These are phyloP conservation scores for Phytophthora ramorum DNA, from an alignment of 352 stramenopile species.

Conservation along the genomic window DNA sequence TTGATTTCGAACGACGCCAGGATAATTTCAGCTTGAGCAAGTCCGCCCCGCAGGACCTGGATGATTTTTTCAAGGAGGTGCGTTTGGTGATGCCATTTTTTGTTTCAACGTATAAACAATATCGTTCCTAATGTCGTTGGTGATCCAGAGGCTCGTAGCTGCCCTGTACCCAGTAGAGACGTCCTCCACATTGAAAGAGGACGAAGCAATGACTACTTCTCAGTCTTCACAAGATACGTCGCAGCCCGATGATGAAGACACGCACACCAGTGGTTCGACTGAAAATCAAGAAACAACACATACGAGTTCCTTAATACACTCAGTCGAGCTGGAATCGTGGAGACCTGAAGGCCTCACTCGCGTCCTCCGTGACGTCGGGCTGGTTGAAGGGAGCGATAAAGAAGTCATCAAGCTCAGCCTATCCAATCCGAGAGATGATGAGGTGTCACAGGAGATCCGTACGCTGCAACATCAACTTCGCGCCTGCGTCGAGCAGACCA, in stretches of 20 bases:
- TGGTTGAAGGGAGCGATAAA: conserved; percentile 48
- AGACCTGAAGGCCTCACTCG: conserved; percentile 33
- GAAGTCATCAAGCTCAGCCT: conserved; percentile 36
- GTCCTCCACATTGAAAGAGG: conserved; percentile 11
- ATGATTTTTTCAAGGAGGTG: conserved; percentile 66
- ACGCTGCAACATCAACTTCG: conserved; percentile 53
- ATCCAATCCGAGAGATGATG: conserved; percentile 52
- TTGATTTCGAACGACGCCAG: conserved; percentile 23
- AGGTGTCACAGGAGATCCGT: conserved; percentile 73
- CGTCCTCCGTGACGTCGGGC: conserved; percentile 51
- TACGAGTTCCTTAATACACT: conserved; percentile 9
- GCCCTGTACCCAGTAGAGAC: conserved; percentile 31
- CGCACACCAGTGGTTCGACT: conserved; percentile 13
- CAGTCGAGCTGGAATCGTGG: conserved; percentile 32
- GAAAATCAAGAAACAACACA: conserved; percentile 10
- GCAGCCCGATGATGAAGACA: conserved; percentile 32
- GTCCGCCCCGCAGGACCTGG: conserved; percentile 19
- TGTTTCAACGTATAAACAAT: background rate
- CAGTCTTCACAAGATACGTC: background rate
- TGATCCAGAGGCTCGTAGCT: conserved; percentile 42
- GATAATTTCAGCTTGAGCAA: conserved; percentile 31
- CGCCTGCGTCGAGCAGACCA: conserved; percentile 51
- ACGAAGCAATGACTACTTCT: conserved; percentile 2
- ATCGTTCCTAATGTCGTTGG: background rate
- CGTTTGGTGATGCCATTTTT: background rate